Base-by-base conservation (phyloP, 2,329 filamentous ascomycete species). In the Berkeleyomyces basicola region DNA sequence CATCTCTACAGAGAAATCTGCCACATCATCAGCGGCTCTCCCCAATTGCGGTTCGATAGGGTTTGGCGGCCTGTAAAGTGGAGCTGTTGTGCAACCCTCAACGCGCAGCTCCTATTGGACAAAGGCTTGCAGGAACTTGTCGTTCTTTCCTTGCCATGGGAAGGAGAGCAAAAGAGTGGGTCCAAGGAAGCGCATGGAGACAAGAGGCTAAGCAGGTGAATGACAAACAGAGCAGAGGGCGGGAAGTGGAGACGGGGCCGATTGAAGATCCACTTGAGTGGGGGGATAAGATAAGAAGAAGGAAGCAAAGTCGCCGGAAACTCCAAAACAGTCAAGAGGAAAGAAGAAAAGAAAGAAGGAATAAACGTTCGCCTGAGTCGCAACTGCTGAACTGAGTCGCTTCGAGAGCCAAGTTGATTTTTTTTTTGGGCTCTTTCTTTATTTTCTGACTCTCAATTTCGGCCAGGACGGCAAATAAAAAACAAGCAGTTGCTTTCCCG, bases 231-330 rank as follows among this genome's bases (percentile, higher is more conserved):
- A 46, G 16, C 51, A 55, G 11, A 46, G 16, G 43, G 43, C 43
- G 43, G 43, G 43, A 46, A 46, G 43, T 46, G 51, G 36, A 39
- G 36, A 7, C 11, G 7, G 9, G 51, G 39, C 3, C 43, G 14
- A 46, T 5, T 23, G 51, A 39, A 55, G n/a, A 55, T 16, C 51
- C 51, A 55, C 51, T 39, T 55, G 36, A 36, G 51, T 55, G 51
- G 51, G 51, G 33, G 39, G 51, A 55, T 55, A 55, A 55, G 51
- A 55, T 55, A 55, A 55, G 33, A 46, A 46, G 33, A 55, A 58
- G 55, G 55, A 58, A 58, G 55, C 55, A 43, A 40, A 33, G 40
- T 43, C 37, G 47, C 16, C 55, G 55, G 39, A 42, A 58, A 33
- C 37, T 31, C 37, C 39, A 58, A 23, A 43, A 23, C 23, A 23